Evolutionary conservation across 2,329 filamentous ascomycete genomes (phyloP), one percentile per base, ranked within the genome.

Genomic region (Phaeoacremonium minimum): DNA sequence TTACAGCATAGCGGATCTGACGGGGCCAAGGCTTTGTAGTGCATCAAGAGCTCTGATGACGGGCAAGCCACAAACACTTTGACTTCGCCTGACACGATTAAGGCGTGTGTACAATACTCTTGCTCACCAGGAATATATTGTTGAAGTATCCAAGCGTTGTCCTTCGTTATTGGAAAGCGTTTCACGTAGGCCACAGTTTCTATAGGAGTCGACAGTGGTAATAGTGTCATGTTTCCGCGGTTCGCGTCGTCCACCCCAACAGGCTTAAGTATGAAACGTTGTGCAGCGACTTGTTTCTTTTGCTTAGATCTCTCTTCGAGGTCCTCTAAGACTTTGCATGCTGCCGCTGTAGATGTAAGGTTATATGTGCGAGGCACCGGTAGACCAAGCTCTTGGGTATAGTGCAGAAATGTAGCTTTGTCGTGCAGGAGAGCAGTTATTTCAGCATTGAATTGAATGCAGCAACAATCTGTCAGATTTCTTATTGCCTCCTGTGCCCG

Each of bases 101-200:
- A 65, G 0, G 83, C 63, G 46, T 89, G 84, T 0, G 85, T 87
- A 56, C 81, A 85, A 52, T 80, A 88, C 53, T 88, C 83, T 0
- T 68, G 65, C 1, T 76, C 73, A 1, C 71, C 67, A 1, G 49
- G 40, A 43, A 85, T 75, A 53, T 73, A 86, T 51, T 87, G 77
- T 51, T 90, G 83, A 16, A 88, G 53, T 41, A 87, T 68, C 71
- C 80, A 87, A 0, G 82, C 75, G 3, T 66, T 63, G 0, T 68
- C 52, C 11, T 65, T 56, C 3, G 75, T 75, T 29, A 83, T 75
- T 2, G 54, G 61, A 12, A 88, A 65, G 13, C 63, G 58, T 12
- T 66, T 64, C 17, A 87, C 55, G 45, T 81, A 68, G 1, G 57
- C 50, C 30, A 66, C 65, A 0, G 83, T 87, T 40, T 76, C 66